Evolutionary conservation across 164 flowering plant species (phyloP).

Genomic region (Kalanchoe fedtschenkoi): DNA sequence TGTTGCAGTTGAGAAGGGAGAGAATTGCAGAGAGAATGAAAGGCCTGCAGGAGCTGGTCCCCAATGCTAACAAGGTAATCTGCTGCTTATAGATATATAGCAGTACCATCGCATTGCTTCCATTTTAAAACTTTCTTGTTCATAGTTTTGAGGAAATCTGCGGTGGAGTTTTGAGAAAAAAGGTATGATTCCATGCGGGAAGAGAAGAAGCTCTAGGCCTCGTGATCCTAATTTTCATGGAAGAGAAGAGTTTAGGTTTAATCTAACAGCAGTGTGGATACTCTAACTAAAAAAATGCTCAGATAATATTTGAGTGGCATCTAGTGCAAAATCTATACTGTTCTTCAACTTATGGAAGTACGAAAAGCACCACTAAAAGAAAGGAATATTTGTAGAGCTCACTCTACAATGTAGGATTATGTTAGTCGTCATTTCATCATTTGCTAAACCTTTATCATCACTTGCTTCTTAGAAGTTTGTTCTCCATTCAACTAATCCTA

Average conservation of each 20-base stretch:
- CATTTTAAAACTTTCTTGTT: background rate
- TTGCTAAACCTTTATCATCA: background rate
- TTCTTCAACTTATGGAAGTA: background rate
- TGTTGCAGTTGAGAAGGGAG: slow-evolving; percentile 80
- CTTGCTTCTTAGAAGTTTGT: background rate
- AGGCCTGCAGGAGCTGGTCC: slow-evolving; percentile 90
- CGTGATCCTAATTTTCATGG: background rate
- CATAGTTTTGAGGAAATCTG: no score
- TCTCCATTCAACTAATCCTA: background rate
- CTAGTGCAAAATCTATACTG: background rate
- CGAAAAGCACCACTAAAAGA: background rate
- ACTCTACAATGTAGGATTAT: background rate
- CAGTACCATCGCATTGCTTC: no score
- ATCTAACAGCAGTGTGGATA: background rate
- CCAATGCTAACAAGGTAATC: slow-evolving; percentile 98
- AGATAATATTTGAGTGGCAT: background rate
- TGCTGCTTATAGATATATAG: no score
- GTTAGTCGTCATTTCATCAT: background rate
- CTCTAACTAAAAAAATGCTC: background rate
- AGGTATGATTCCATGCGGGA: background rate
- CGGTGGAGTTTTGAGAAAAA: background rate
- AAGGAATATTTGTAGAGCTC: background rate
- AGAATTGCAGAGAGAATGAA: slow-evolving; percentile 99
- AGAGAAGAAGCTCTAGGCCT: background rate
- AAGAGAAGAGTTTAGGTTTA: background rate